Evolutionary conservation across 169 alveolate genomes (phyloP), one percentile per base, ranked within the genome.

Genomic region (Theileria sp.): DNA sequence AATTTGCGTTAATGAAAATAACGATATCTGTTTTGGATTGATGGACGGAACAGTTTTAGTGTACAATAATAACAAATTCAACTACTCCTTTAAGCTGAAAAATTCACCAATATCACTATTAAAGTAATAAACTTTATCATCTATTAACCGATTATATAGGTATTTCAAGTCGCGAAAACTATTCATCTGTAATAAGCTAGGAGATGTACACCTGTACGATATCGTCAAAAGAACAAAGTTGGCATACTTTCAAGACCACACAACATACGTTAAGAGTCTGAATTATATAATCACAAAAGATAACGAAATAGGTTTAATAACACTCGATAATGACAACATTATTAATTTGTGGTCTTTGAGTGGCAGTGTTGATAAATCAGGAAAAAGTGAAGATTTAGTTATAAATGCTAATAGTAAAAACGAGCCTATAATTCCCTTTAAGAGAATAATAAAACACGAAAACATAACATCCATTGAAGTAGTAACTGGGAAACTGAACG

Each of bases 31-130:
- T 12, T 66, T 81, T 50, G 89, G 89, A 15, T 25, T 74, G 8
- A 82, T 83, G 56, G 89, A 83, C 19, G 89, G 89, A 6, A 71
- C 86, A 0, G 86, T 83, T 19, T 80, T 67, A 28, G 81, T 76
- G 70, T 83, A 67, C 77, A 69, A 68, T 17, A 73, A 83, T 7
- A 80, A 77, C 51, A 25, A 50, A 26, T 75, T 34, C 12, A 36
- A 56, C 23, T 12, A 21, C 38, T 26, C 77, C 2, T 83, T 83
- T 70, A 79, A 75, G 62, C 70, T 65, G 23, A 77, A 77, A 56
- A 50, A 75, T 38, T 69, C 78, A 0, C 64, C 61, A 34, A 72
- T 83, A 15, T 62, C 85, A 28, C 69, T 83, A 8, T 25, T 83
- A 65, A 26, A 60, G 80, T 74, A 74, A 13, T 75, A 28, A 2